These are phyloP conservation scores for Irpex rosettiformis DNA, from an alignment of 1,284 basidiomycete species.

Conservation along the genomic window DNA sequence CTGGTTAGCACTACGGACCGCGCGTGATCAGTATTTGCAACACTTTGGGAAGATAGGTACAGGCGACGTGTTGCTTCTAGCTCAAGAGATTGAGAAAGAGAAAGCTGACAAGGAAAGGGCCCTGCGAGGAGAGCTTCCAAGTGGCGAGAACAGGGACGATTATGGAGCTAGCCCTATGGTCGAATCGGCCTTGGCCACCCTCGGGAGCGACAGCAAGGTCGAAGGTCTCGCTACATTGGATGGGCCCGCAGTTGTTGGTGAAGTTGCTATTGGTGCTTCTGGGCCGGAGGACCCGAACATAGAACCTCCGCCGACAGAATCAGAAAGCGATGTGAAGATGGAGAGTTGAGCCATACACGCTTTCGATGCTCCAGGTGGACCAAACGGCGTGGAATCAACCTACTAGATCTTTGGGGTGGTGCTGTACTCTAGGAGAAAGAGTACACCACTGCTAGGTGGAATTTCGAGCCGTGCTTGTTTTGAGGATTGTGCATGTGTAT, in stretches of 20 bases:
- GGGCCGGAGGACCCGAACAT: not conserved
- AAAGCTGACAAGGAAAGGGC: conserved; percentile 32
- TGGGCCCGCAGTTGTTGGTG: not conserved
- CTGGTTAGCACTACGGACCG: conserved; percentile 76
- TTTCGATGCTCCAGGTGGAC: no score
- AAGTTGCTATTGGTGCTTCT: not conserved
- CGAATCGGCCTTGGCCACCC: not conserved
- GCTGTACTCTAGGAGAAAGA: no score
- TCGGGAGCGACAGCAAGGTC: no score
- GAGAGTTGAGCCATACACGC: conserved; percentile 30
- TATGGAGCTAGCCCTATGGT: not conserved
- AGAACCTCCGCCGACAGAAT: conserved; percentile 19
- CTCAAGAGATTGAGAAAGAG: conserved; percentile 66
- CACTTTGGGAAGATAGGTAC: conserved; percentile 77
- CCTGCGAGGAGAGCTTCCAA: not conserved
- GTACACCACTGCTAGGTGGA: no score
- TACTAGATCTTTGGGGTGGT: no score
- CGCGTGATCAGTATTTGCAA: conserved; percentile 66
- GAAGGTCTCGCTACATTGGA: not conserved
- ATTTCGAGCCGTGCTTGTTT: no score
- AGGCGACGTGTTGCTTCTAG: conserved; percentile 65
- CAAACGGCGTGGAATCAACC: no score
- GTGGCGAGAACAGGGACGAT: conserved; percentile 1
- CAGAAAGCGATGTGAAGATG: conserved; percentile 55
- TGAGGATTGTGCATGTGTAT: no score